Evolutionary conservation across 139 green algal species (phyloP).

Genomic region (Raphidocelis subcapitata): DNA sequence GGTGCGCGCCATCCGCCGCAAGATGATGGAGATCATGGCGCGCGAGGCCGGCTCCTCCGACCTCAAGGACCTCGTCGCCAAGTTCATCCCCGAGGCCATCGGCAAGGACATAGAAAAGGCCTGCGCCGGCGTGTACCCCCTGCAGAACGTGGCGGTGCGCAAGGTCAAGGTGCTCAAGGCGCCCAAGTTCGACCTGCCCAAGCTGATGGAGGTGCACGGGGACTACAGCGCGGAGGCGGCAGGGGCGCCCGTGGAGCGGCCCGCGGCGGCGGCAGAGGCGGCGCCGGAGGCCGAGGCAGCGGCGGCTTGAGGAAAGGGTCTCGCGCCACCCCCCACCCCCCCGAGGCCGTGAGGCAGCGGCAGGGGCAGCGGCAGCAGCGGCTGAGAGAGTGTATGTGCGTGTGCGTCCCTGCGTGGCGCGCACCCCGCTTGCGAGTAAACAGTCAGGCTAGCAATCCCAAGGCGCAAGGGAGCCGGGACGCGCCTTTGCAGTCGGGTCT

Average conservation of each 20-base stretch:
- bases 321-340: no score
- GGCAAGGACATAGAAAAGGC: slow-evolving; percentile 78
- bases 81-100: slow-evolving; percentile 99
- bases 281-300: background rate
- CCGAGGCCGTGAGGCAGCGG: no score
- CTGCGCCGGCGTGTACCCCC: slow-evolving; percentile 79
- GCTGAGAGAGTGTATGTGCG: no score
- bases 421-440: no score
- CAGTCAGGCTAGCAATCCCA: no score
- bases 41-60: slow-evolving; percentile 89
- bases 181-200: slow-evolving; percentile 97
- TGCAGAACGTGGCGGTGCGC: slow-evolving; percentile 95
- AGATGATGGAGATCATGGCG: slow-evolving; percentile 99
- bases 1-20: slow-evolving; percentile 89
- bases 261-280: background rate
- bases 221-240: slow-evolving; percentile 79
- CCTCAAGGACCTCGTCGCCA: slow-evolving; percentile 98
- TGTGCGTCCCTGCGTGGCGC: no score
- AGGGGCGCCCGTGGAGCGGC: background rate
- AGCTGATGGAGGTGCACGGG: slow-evolving; percentile 99
- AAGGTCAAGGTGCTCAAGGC: slow-evolving; percentile 99
- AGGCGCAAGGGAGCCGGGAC: no score
- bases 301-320: no score
- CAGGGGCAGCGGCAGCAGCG: no score
- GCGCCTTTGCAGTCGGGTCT: no score